phyloP scores from a whole-genome alignment of 2,329 filamentous ascomycete species.

The Cordyceps pruinosa region DNA sequence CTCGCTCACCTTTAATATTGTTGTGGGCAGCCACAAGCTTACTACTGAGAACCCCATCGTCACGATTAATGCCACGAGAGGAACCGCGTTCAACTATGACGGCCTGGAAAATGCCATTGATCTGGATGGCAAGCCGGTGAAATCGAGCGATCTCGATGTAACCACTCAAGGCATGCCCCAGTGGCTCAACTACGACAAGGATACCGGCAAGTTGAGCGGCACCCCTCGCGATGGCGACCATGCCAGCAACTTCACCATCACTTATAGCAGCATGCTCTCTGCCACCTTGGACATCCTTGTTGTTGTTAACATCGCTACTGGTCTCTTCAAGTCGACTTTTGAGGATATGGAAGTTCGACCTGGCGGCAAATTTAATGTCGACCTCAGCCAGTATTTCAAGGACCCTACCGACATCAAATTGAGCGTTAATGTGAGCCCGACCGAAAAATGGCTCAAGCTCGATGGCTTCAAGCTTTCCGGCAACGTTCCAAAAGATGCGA shows the following conservation, averaged over 20 bases:
- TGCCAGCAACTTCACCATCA: constrained; percentile 57
- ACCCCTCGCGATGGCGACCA: constrained; percentile 52
- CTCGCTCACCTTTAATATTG: constrained; percentile 60
- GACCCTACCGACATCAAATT: constrained; percentile 33
- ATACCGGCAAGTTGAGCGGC: constrained; percentile 57
- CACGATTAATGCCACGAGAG: constrained; percentile 49
- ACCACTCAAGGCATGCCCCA: constrained; percentile 47
- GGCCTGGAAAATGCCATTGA: constrained; percentile 45
- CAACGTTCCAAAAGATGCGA: constrained; percentile 29
- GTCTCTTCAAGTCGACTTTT: constrained; percentile 34
- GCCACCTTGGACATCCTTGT: constrained; percentile 53
- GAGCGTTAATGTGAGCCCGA: constrained; percentile 28
- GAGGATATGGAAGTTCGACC: constrained; percentile 33
- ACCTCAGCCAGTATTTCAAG: constrained; percentile 36
- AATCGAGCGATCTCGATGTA: constrained; percentile 45
- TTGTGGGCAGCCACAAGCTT: constrained; percentile 64
- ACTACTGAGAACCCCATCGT: constrained; percentile 53
- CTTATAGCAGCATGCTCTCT: constrained; percentile 51
- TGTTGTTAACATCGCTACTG: constrained; percentile 28
- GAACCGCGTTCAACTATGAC: constrained; percentile 44
- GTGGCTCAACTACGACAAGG: constrained; percentile 63
- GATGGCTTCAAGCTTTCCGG: constrained; percentile 34
- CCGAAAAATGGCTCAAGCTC: constrained; percentile 37
- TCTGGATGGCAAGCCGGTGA: constrained; percentile 49
- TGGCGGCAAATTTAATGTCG: constrained; percentile 36